Conservation (phyloP, 2,329 filamentous ascomycete genomes). For the Ceratocystis cacaofunesta region DNA sequence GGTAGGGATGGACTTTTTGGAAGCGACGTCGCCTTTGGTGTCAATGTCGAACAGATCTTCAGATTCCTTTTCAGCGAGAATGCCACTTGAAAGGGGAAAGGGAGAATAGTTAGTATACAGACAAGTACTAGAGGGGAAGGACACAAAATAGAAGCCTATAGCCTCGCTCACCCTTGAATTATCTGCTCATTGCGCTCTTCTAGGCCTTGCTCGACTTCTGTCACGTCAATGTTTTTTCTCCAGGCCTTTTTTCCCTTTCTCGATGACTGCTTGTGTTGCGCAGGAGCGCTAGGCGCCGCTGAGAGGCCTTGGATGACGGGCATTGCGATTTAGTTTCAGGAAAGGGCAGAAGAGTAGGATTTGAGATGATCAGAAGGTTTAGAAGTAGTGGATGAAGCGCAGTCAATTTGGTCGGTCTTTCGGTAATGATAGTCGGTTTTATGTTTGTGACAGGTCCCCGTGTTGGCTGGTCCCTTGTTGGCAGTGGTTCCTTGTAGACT, state of each 20-base stretch:
- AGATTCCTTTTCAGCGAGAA: conserved; percentile 69
- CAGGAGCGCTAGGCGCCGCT: conserved; percentile 46
- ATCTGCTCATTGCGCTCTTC: conserved; percentile 77
- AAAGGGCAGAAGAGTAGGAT: background rate
- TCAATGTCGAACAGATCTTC: conserved; percentile 78
- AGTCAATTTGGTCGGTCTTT: no score
- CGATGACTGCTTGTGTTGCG: conserved; percentile 75
- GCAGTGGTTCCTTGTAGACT: no score
- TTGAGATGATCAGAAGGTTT: conserved; percentile 15
- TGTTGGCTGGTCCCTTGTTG: no score
- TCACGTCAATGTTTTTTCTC: conserved; percentile 94
- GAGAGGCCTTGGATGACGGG: conserved; percentile 36
- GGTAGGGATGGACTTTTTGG: conserved; percentile 48
- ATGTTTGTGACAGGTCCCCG: no score
- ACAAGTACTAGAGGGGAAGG: conserved; percentile 17
- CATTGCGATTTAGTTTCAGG: conserved; percentile 27
- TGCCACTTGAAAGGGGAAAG: conserved; percentile 42
- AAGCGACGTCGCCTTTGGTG: conserved; percentile 50
- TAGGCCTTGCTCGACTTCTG: conserved; percentile 69
- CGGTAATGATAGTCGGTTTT: no score
- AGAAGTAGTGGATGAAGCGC: background rate
- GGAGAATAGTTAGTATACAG: conserved; percentile 11
- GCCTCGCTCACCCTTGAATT: conserved; percentile 56
- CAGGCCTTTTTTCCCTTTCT: conserved; percentile 97
- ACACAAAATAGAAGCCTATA: background rate